Percentiles rank a stretch among this genome's conserved stretches.
These are phyloP conservation scores for Aaosphaeria pasadenensis DNA, from an alignment of 2,329 filamentous ascomycete genomes.

Conservation along the genomic window DNA sequence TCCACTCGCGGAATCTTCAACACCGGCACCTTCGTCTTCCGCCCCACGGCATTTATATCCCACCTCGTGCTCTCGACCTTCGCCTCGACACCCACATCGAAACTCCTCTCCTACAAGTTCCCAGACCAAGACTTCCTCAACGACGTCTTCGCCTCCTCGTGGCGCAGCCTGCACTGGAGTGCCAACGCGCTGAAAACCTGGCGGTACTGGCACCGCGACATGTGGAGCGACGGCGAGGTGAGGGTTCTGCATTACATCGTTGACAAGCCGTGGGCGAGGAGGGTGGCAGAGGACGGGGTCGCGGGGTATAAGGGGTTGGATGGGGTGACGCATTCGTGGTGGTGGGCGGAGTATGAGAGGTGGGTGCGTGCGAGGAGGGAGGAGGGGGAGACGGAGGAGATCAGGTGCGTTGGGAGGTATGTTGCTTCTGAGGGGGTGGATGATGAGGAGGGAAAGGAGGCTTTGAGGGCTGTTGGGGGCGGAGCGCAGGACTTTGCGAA, in stretches of 20 bases:
- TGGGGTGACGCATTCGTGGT: conserved; percentile 52
- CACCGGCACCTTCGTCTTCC: conserved; percentile 51
- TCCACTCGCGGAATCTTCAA: conserved; percentile 50
- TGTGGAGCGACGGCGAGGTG: conserved; percentile 51
- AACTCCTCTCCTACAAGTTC: conserved; percentile 46
- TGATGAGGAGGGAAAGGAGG: conserved; percentile 10
- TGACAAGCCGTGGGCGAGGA: conserved; percentile 54
- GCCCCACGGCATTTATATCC: conserved; percentile 40
- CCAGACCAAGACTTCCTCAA: conserved; percentile 55
- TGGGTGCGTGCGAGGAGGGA: conserved; percentile 36
- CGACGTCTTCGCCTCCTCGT: conserved; percentile 45
- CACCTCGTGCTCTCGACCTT: conserved; percentile 41
- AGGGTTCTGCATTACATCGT: conserved; percentile 53
- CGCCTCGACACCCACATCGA: conserved; percentile 30
- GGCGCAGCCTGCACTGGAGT: conserved; percentile 48
- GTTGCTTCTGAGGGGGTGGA: conserved; percentile 19
- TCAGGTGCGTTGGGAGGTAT: conserved; percentile 17
- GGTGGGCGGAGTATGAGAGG: conserved; percentile 47
- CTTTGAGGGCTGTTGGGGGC: conserved; percentile 29
- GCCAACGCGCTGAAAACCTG: conserved; percentile 55
- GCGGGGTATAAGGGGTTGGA: conserved; percentile 52
- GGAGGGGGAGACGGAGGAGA: conserved; percentile 14
- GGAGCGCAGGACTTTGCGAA: conserved; percentile 30
- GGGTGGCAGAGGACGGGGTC: conserved; percentile 18
- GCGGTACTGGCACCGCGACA: conserved; percentile 51